A percentile compares a stretch with the other conserved stretches of the same genome.
phyloP scores from a whole-genome alignment of 2,329 filamentous ascomycete genomes.

The Pezicula rhizophila region DNA sequence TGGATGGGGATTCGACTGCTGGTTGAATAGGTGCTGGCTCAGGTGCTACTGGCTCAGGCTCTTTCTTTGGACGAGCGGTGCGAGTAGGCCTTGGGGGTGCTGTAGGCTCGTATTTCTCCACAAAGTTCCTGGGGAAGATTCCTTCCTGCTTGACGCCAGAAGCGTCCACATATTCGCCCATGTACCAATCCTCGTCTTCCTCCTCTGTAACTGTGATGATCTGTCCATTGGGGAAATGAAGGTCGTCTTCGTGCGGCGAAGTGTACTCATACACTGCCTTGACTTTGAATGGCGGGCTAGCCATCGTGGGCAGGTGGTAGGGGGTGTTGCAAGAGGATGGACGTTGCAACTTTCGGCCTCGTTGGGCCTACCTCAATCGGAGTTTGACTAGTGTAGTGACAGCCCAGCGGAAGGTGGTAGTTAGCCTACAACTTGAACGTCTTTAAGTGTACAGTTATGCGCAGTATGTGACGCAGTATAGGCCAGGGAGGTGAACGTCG shows the following conservation, averaged over 20 bases:
- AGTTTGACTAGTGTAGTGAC: slow-evolving; percentile 16
- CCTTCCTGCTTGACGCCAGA: slow-evolving; percentile 71
- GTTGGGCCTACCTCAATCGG: slow-evolving; percentile 4
- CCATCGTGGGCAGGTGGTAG: slow-evolving; percentile 47
- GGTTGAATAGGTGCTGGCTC: slow-evolving; percentile 31
- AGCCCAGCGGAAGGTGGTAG: slow-evolving; percentile 7
- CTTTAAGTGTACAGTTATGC: neutral
- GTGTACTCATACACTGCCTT: slow-evolving; percentile 93
- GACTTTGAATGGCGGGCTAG: slow-evolving; percentile 76
- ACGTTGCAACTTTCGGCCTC: slow-evolving; percentile 17
- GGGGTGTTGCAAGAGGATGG: slow-evolving; percentile 16
- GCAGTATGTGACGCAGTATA: slow-evolving; percentile 13
- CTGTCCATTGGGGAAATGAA: slow-evolving; percentile 78
- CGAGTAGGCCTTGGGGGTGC: slow-evolving; percentile 81
- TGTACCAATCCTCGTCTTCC: slow-evolving; percentile 92
- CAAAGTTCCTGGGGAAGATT: slow-evolving; percentile 94
- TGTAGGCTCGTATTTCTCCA: slow-evolving; percentile 89
- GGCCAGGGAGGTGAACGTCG: slow-evolving; percentile 12
- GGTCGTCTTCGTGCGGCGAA: slow-evolving; percentile 90
- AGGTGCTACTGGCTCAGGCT: slow-evolving; percentile 26
- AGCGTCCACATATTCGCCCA: slow-evolving; percentile 77
- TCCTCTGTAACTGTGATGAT: slow-evolving; percentile 89
- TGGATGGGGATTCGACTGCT: slow-evolving; percentile 31
- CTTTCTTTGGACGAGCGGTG: slow-evolving; percentile 59
- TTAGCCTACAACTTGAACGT: slow-evolving; percentile 2